Evolutionary conservation across 306 rosid species (phyloP), one percentile per base, ranked within the genome.

Genomic region (Prunus fruticosa): DNA sequence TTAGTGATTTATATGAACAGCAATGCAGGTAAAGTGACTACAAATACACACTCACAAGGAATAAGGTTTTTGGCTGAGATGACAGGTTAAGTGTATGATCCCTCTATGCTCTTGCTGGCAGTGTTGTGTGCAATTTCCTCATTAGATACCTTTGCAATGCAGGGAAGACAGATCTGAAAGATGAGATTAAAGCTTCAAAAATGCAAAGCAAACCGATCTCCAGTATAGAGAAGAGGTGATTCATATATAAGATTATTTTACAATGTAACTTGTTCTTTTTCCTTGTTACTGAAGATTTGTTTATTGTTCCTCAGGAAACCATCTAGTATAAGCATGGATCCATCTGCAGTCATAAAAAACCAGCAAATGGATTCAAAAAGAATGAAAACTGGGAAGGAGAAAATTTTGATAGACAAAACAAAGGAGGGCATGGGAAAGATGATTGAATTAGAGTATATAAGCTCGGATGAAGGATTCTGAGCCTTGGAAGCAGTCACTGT

Each of bases 11-110:
- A 6, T 76, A 45, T 74, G 30, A 82, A 84, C 86, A 90, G 99
- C 84, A 88, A 87, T 80, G 93, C 96, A 74, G 92, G 87, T 72
- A 95, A 87, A 86, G 99, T 95, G 72, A 95, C 99, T 62, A 95
- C 97, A 60, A 86, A 79, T 69, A 53, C 41, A 57, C 87, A 88
- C 85, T 95, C 99, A 1, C 99, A 95, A 78, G 99, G 99, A 81
- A 89, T 92, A 75, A 79, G 99, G 62, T 95, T 92, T 87, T 91
- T 95, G 69, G 71, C 92, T 4, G 91, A 91, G 84, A 79, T 95
- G 76, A 72, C 97, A 91, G 93, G 97, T 90, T 64, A 71, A 78
- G 73, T 63, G 67, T 67, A 53, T 43, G 28, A 47, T 30, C 28
- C 76, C 53, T 73, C 18, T 47, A 28, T 41, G 49, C 70, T 66